Evolutionary conservation across 371 early-diverging fungal species (phyloP).

Genomic region (Lichtheimia hyalospora): DNA sequence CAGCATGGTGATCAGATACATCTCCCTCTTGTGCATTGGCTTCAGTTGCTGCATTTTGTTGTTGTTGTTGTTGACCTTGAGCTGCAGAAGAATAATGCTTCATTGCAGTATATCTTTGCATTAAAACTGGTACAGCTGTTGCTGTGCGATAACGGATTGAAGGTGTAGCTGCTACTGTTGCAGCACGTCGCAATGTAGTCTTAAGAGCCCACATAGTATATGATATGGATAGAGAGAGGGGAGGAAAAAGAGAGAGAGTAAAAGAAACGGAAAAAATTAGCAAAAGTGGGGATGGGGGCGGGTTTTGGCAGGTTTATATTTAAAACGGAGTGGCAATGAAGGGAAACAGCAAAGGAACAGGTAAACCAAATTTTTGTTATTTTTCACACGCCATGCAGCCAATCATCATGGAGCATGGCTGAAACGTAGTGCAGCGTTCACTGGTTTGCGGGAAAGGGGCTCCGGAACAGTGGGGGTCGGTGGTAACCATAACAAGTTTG

Average conservation of each 20-base stretch:
- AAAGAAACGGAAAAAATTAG: not conserved
- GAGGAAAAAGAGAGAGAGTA: not conserved
- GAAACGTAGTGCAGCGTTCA: not conserved
- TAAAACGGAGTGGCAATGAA: too few species aligned
- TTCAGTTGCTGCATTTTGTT: not conserved
- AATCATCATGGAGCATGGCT: constrained; percentile 6
- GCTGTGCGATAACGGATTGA: not conserved
- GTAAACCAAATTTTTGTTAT: not conserved
- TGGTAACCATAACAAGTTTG: too few species aligned
- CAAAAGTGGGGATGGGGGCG: too few species aligned
- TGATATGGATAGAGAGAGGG: not conserved
- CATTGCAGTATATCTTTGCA: not conserved
- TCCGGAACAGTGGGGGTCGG: too few species aligned
- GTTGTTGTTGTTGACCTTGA: not conserved
- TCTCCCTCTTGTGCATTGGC: not conserved
- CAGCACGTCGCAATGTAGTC: not conserved
- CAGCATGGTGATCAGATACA: constrained; percentile 71
- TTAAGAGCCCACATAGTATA: not conserved
- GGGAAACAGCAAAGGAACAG: too few species aligned
- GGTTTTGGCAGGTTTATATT: too few species aligned
- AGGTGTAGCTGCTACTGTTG: not conserved
- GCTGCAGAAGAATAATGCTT: constrained; percentile 12
- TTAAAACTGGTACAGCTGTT: not conserved
- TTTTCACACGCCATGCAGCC: constrained; percentile 20
- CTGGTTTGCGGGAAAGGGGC: not conserved